These are phyloP conservation scores for Alternaria panax DNA, from an alignment of 2,329 filamentous ascomycete species.

Conservation along the genomic window DNA sequence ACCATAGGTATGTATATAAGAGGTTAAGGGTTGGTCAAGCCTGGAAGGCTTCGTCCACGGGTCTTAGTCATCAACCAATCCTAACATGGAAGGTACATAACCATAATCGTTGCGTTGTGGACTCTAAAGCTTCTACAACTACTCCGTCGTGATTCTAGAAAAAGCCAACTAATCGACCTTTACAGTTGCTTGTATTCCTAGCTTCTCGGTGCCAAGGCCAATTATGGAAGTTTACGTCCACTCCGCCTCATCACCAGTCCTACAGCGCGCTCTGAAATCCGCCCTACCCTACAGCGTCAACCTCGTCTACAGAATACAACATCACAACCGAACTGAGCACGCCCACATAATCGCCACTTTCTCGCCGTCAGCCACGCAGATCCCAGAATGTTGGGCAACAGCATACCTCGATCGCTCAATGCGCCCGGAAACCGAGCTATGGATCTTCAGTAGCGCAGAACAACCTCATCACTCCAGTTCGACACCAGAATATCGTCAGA, in stretches of 20 bases:
- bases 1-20: background rate
- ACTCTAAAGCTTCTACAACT: background rate
- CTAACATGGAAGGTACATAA: slow-evolving; percentile 13
- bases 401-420: slow-evolving; percentile 68
- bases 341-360: slow-evolving; percentile 49
- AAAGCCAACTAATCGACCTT: background rate
- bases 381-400: slow-evolving; percentile 59
- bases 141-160: background rate
- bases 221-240: slow-evolving; percentile 32
- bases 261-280: slow-evolving; percentile 59
- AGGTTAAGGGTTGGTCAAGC: background rate
- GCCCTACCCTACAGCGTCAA: slow-evolving; percentile 67
- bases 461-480: slow-evolving; percentile 26
- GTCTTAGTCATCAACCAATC: slow-evolving; percentile 10
- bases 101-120: background rate
- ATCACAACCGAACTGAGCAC: slow-evolving; percentile 54
- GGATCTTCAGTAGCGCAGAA: slow-evolving; percentile 60
- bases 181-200: background rate
- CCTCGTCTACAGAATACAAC: slow-evolving; percentile 69
- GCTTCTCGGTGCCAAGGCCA: background rate
- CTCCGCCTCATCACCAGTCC: slow-evolving; percentile 53
- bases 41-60: background rate
- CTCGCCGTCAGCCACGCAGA: slow-evolving; percentile 32
- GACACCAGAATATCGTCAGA: slow-evolving; percentile 27
- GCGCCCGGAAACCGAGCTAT: slow-evolving; percentile 70